Conservation (phyloP, 495 filamentous ascomycete genomes). For the Daldinia childiae region DNA sequence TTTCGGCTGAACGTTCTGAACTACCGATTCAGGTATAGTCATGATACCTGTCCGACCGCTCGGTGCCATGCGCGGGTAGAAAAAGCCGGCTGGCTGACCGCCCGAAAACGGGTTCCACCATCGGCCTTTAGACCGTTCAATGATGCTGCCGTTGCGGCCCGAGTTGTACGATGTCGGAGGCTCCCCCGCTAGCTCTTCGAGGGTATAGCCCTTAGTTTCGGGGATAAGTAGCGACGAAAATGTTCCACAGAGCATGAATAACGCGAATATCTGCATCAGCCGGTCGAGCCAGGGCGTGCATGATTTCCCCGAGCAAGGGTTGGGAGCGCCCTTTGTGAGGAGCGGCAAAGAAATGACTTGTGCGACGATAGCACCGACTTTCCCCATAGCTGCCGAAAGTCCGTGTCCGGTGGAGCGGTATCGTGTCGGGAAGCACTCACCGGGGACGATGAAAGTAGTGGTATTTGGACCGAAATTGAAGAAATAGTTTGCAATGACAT, state of each 20-base stretch:
- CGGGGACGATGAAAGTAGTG: slow-evolving; percentile 90
- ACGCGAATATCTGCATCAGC: slow-evolving; percentile 80
- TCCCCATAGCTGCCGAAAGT: slow-evolving; percentile 82
- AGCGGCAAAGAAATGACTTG: slow-evolving; percentile 64
- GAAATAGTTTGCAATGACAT: slow-evolving; percentile 82
- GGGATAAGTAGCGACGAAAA: slow-evolving; percentile 74
- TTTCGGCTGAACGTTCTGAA: slow-evolving; percentile 24
- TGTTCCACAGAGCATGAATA: slow-evolving; percentile 78
- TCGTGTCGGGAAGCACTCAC: slow-evolving; percentile 89
- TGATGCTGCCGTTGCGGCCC: slow-evolving; percentile 50
- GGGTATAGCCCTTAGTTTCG: slow-evolving; percentile 76
- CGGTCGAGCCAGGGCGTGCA: slow-evolving; percentile 75
- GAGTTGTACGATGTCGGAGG: slow-evolving; percentile 49
- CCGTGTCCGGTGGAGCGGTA: slow-evolving; percentile 87
- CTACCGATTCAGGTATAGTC: slow-evolving; percentile 45
- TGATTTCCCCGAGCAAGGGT: slow-evolving; percentile 53
- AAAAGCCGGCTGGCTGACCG: slow-evolving; percentile 52
- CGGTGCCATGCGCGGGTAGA: slow-evolving; percentile 40
- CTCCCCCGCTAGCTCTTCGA: slow-evolving; percentile 65
- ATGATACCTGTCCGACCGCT: slow-evolving; percentile 49
- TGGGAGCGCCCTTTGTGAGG: slow-evolving; percentile 52
- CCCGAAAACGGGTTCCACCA: slow-evolving; percentile 51
- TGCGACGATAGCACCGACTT: slow-evolving; percentile 77
- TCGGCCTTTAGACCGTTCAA: slow-evolving; percentile 9
- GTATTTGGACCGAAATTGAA: slow-evolving; percentile 79